Percentiles rank a stretch among this genome's conserved stretches.
Evolutionary conservation across 257 asterid genomes (phyloP).

Genomic region (Petunia axillaris): DNA sequence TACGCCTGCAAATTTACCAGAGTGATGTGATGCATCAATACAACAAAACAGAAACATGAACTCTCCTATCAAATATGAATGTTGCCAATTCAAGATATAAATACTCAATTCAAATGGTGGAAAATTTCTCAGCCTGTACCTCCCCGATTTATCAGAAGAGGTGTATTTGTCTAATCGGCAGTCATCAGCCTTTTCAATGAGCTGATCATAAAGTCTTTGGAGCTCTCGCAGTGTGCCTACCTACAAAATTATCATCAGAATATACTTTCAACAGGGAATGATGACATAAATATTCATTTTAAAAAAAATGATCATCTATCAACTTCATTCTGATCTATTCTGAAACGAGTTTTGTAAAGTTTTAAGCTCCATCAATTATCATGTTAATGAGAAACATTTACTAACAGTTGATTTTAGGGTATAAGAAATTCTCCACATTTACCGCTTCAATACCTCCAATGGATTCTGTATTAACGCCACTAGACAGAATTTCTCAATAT

Average conservation of each 20-base stretch:
- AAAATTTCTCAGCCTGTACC: conserved; percentile 44
- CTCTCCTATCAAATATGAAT: not conserved
- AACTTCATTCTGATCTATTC: not conserved
- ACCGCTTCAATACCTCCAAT: not conserved
- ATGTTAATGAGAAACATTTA: not conserved
- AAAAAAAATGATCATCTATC: not conserved
- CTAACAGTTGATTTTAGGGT: not conserved
- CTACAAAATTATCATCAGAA: conserved; percentile 50
- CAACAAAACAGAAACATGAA: not conserved
- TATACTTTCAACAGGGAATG: conserved; percentile 17
- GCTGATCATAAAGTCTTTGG: conserved; percentile 85
- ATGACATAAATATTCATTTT: not conserved
- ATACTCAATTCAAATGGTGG: not conserved
- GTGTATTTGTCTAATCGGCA: conserved; percentile 78
- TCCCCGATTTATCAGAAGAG: conserved; percentile 70
- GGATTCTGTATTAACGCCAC: not conserved
- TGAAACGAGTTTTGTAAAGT: not conserved
- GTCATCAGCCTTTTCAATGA: conserved; percentile 68
- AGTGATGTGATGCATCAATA: conserved; percentile 20
- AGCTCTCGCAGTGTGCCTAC: conserved; percentile 83
- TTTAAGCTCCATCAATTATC: not conserved
- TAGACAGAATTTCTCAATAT: not conserved
- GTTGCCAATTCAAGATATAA: not conserved
- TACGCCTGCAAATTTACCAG: conserved; percentile 56
- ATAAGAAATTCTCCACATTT: not conserved